A percentile compares a stretch with the other conserved stretches of the same genome.
These are phyloP conservation scores for Esteya vermicola DNA, from an alignment of 2,329 filamentous ascomycete species.

Conservation along the genomic window DNA sequence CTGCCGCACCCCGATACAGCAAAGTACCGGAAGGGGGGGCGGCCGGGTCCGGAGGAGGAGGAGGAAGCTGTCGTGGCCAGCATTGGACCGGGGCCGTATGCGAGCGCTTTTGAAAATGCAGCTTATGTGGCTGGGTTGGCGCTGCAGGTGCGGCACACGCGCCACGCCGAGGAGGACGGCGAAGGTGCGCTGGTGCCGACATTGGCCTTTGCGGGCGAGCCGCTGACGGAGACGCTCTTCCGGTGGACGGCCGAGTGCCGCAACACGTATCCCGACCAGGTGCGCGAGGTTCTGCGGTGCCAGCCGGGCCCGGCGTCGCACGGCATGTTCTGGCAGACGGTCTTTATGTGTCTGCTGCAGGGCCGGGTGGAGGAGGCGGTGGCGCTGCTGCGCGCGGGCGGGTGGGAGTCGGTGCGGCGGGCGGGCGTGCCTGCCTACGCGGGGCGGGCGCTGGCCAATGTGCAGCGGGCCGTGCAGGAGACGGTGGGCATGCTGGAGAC, in stretches of 20 bases:
- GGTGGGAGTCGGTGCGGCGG: constrained; percentile 63
- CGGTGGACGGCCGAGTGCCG: constrained; percentile 72
- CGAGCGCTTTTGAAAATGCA: constrained; percentile 58
- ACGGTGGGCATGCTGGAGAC: constrained; percentile 55
- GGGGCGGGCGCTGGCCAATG: constrained; percentile 62
- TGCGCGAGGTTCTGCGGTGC: constrained; percentile 47
- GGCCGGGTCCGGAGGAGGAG: neutral
- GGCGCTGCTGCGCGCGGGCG: constrained; percentile 56
- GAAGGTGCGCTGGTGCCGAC: constrained; percentile 14
- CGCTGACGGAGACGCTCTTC: constrained; percentile 65
- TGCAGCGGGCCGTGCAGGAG: constrained; percentile 55
- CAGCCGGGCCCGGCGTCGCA: constrained; percentile 64
- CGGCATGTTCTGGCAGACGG: constrained; percentile 68
- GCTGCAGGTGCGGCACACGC: constrained; percentile 62
- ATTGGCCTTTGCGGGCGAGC: constrained; percentile 21
- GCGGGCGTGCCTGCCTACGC: constrained; percentile 55
- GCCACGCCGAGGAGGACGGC: constrained; percentile 22
- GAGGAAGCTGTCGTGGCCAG: constrained; percentile 33
- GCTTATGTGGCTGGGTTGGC: constrained; percentile 65
- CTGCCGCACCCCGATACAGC: too few species aligned
- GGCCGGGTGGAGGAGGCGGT: constrained; percentile 57
- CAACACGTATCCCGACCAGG: constrained; percentile 53
- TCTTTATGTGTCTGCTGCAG: constrained; percentile 61
- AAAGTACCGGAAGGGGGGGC: too few species aligned
- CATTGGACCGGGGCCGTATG: constrained; percentile 49